Conservation (phyloP, 352 stramenopile species). For the Globisporangium canariense region DNA sequence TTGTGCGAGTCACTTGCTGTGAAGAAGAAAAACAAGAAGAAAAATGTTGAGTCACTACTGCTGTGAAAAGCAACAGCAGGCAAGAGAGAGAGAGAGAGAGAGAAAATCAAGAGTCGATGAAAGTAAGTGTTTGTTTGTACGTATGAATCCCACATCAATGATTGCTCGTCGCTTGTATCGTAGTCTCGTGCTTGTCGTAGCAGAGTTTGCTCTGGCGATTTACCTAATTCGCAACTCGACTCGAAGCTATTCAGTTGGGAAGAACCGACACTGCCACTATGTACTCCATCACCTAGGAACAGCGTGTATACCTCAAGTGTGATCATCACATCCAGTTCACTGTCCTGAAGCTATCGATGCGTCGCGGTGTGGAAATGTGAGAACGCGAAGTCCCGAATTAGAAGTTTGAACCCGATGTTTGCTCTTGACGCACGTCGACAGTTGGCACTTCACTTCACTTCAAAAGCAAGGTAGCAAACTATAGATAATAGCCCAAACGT, state of each 20-base stretch:
- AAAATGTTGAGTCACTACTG: background rate
- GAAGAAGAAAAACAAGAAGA: constrained; percentile 4
- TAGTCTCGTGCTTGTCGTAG: background rate
- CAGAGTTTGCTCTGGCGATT: background rate
- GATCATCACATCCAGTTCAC: constrained; percentile 78
- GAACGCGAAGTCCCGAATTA: constrained; percentile 58
- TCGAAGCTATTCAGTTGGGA: too few relatives aligned
- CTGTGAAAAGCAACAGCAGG: constrained; percentile 6
- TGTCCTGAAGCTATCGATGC: constrained; percentile 79
- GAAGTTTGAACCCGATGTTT: constrained; percentile 46
- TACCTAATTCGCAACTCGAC: too few relatives aligned
- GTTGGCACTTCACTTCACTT: constrained; percentile 47
- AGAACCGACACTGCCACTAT: background rate
- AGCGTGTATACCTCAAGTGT: constrained; percentile 84
- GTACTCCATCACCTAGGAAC: constrained; percentile 83
- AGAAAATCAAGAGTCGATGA: background rate
- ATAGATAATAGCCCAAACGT: too few relatives aligned
- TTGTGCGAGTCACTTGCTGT: background rate
- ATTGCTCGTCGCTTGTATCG: too few relatives aligned
- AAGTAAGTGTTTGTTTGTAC: constrained; percentile 7
- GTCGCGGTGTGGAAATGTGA: constrained; percentile 70
- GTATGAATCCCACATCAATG: background rate
- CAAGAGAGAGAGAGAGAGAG: background rate
- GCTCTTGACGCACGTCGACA: constrained; percentile 89
- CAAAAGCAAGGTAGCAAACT: background rate